Percentiles rank a stretch among this genome's conserved stretches.
phyloP scores from a whole-genome alignment of 768 basidiomycete species.

The Pisolithus marmoratus region DNA sequence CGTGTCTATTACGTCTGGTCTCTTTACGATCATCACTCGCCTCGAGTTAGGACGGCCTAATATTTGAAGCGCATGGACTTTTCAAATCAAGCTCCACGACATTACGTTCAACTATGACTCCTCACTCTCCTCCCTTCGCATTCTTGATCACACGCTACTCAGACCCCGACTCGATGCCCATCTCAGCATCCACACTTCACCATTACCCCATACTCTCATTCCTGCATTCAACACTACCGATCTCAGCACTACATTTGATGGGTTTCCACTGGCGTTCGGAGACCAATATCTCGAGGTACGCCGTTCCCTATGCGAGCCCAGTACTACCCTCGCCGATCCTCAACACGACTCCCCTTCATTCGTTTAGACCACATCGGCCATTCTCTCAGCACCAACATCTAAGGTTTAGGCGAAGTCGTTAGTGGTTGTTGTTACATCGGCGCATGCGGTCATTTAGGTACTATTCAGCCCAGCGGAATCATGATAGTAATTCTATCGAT shows the following conservation, averaged over 20 bases:
- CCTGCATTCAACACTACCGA: conserved; percentile 48
- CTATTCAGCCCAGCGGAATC: conserved; percentile 63
- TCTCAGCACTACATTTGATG: conserved; percentile 51
- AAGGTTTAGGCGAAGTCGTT: conserved; percentile 72
- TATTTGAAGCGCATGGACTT: too few relatives aligned
- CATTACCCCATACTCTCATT: conserved; percentile 56
- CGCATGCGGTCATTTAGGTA: conserved; percentile 42
- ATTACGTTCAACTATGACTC: conserved; percentile 62
- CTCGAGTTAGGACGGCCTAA: too few relatives aligned
- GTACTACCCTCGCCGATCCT: background rate
- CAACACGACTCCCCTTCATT: background rate
- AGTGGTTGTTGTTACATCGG: conserved; percentile 62
- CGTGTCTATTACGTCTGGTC: too few relatives aligned
- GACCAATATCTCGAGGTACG: conserved; percentile 70
- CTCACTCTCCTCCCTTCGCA: conserved; percentile 63
- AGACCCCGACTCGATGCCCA: conserved; percentile 43
- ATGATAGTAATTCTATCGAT: conserved; percentile 57
- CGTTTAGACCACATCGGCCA: conserved; percentile 57
- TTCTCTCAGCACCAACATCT: conserved; percentile 65
- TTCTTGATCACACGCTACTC: conserved; percentile 77
- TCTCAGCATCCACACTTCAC: conserved; percentile 64
- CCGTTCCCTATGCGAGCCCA: background rate
- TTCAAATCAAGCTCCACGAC: conserved; percentile 41
- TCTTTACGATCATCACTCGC: too few relatives aligned
- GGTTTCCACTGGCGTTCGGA: conserved; percentile 70